A percentile compares a stretch with the other conserved stretches of the same genome.
phyloP scores from a whole-genome alignment of 169 alveolate genomes.

The Toxoplasma gondii region DNA sequence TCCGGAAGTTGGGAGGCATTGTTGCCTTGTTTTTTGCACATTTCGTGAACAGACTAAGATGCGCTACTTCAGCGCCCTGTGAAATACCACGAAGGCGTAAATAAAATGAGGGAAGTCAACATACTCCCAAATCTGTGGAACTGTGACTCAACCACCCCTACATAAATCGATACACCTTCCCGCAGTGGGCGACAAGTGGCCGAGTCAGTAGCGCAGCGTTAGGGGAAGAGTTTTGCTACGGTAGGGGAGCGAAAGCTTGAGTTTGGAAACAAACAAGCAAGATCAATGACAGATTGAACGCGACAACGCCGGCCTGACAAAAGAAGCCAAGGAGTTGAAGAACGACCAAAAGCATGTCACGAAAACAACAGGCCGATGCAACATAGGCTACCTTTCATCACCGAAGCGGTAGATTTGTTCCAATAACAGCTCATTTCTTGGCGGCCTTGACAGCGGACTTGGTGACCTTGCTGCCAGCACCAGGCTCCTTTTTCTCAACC shows the following conservation, averaged over 20 bases:
- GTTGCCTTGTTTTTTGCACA: too few species aligned
- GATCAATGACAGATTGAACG: not conserved
- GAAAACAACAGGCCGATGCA: not conserved
- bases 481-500: constrained; percentile 95
- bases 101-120: too few species aligned
- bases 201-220: not conserved
- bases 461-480: constrained; percentile 85
- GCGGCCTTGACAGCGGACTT: constrained; percentile 76
- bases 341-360: not conserved
- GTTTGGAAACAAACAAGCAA: not conserved
- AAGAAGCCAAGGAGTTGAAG: not conserved
- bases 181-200: too few species aligned
- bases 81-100: too few species aligned
- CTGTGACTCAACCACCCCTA: too few species aligned
- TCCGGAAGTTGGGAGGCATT: too few species aligned
- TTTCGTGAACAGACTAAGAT: too few species aligned
- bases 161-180: too few species aligned
- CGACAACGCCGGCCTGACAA: constrained; percentile 15
- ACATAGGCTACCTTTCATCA: not conserved
- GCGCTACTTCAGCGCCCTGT: too few species aligned
- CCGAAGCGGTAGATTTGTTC: not conserved
- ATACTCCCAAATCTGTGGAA: too few species aligned
- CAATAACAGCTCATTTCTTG: constrained; percentile 25
- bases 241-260: not conserved
- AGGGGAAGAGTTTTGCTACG: not conserved